Evolutionary conservation across 371 early-diverging fungal species (phyloP).

Genomic region (Mucor irregularis): DNA sequence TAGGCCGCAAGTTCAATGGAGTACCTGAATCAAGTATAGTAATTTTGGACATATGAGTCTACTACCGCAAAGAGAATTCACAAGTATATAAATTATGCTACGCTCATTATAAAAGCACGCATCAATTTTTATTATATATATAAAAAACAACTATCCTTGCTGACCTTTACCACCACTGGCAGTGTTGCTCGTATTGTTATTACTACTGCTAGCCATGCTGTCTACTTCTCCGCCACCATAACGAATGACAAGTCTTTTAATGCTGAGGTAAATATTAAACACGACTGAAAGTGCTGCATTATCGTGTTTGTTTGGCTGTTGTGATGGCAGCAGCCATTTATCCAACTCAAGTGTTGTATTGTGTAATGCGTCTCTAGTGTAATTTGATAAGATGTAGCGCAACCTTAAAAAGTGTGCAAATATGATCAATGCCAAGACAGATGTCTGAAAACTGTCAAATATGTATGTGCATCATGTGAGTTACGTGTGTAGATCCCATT

Average conservation of each 20-base stretch:
- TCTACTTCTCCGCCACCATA: slow-evolving; percentile 39
- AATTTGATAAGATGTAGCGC: slow-evolving; percentile 73
- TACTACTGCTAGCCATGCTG: too few species aligned
- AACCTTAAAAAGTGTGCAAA: slow-evolving; percentile 83
- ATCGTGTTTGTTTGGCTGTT: background rate
- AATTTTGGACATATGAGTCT: too few species aligned
- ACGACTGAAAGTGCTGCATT: background rate
- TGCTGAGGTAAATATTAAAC: slow-evolving; percentile 49
- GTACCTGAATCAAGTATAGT: too few species aligned
- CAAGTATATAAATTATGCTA: too few species aligned
- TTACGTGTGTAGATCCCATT: background rate
- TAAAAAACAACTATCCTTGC: too few species aligned
- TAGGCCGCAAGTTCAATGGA: too few species aligned
- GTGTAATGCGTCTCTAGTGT: slow-evolving; percentile 60
- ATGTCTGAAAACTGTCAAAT: slow-evolving; percentile 59
- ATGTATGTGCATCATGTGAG: background rate
- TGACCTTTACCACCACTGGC: too few species aligned
- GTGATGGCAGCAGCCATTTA: slow-evolving; percentile 20
- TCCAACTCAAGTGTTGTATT: slow-evolving; percentile 53
- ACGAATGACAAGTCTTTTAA: slow-evolving; percentile 51
- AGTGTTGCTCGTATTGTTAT: too few species aligned
- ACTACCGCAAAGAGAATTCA: too few species aligned
- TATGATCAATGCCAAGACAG: slow-evolving; percentile 73
- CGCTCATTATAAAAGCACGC: too few species aligned
- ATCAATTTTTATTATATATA: too few species aligned